These are phyloP conservation scores for Hemileia vastatrix DNA, from an alignment of 1,284 basidiomycete genomes.

Conservation along the genomic window DNA sequence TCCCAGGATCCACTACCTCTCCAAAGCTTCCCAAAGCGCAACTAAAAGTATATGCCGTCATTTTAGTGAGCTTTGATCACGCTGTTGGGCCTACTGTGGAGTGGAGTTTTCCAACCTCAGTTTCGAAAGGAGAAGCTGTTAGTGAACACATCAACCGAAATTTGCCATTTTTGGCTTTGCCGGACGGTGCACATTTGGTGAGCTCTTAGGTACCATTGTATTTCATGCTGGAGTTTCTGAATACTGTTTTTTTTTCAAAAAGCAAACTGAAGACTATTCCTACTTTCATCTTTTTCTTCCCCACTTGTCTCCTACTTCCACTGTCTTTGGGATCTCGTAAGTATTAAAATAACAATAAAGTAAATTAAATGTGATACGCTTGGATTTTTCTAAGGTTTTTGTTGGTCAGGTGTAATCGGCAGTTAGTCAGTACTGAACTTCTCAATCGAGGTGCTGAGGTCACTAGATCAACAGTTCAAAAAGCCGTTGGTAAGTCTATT, in stretches of 20 bases:
- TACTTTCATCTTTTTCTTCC: constrained; percentile 69
- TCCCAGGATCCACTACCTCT: too few relatives aligned
- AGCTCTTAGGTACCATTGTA: constrained; percentile 32
- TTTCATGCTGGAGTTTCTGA: neutral
- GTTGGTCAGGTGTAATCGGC: constrained; percentile 77
- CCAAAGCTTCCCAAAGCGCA: too few relatives aligned
- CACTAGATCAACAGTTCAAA: constrained; percentile 91
- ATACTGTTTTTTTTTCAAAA: constrained; percentile 11
- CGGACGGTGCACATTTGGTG: constrained; percentile 91
- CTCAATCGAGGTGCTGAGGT: constrained; percentile 74
- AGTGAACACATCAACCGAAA: constrained; percentile 57
- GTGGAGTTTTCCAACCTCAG: constrained; percentile 54
- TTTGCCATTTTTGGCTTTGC: constrained; percentile 91
- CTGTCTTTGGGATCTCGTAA: constrained; percentile 86
- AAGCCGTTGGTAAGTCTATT: constrained; percentile 89
- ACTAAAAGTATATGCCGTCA: constrained; percentile 24
- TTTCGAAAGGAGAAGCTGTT: constrained; percentile 62
- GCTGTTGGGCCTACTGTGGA: constrained; percentile 77
- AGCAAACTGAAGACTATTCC: constrained; percentile 90
- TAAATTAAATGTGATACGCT: too few relatives aligned
- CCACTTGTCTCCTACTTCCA: constrained; percentile 47
- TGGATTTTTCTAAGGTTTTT: too few relatives aligned
- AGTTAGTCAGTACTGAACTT: constrained; percentile 74
- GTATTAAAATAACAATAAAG: too few relatives aligned
- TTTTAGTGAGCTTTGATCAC: constrained; percentile 36